Evolutionary conservation across 345 rosid species (phyloP).

Genomic region (Barbarea vulgaris): DNA sequence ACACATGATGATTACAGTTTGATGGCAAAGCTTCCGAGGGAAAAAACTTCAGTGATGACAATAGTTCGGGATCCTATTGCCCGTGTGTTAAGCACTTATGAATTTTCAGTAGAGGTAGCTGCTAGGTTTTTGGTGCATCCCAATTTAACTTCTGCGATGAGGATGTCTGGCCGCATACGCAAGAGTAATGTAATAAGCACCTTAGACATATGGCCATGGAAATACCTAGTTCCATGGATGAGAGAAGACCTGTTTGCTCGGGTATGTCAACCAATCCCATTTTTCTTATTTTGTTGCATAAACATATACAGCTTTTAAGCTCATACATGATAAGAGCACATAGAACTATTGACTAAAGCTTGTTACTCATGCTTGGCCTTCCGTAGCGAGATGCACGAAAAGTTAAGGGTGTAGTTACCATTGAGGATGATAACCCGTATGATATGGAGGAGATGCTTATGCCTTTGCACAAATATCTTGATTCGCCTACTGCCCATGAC

Average conservation of each 20-base stretch:
- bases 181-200: conserved; percentile 76
- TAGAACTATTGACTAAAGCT: conserved; percentile 13
- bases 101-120: conserved; percentile 92
- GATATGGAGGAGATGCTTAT: conserved; percentile 76
- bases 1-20: conserved; percentile 99
- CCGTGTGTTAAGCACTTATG: conserved; percentile 89
- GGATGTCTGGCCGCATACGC: conserved; percentile 69
- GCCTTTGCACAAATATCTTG: conserved; percentile 79
- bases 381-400: conserved; percentile 73
- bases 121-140: conserved; percentile 98
- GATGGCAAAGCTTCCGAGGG: conserved; percentile 79
- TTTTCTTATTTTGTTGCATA: conserved; percentile 1
- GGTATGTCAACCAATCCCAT: conserved; percentile 51
- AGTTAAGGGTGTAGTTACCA: conserved; percentile 45
- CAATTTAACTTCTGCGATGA: conserved; percentile 76
- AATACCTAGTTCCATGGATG: conserved; percentile 98
- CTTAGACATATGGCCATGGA: conserved; percentile 99
- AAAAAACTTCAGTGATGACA: conserved; percentile 85
- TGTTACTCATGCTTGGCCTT: conserved; percentile 27
- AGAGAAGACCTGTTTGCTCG: conserved; percentile 89
- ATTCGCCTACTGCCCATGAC: conserved; percentile 73
- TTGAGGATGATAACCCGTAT: conserved; percentile 62
- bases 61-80: conserved; percentile 87
- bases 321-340: conserved; percentile 14
- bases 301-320: conserved; percentile 3